Percentiles rank a stretch among this genome's conserved stretches.
Conservation (phyloP, 2,329 filamentous ascomycete species). For the Xylaria multiplex region DNA sequence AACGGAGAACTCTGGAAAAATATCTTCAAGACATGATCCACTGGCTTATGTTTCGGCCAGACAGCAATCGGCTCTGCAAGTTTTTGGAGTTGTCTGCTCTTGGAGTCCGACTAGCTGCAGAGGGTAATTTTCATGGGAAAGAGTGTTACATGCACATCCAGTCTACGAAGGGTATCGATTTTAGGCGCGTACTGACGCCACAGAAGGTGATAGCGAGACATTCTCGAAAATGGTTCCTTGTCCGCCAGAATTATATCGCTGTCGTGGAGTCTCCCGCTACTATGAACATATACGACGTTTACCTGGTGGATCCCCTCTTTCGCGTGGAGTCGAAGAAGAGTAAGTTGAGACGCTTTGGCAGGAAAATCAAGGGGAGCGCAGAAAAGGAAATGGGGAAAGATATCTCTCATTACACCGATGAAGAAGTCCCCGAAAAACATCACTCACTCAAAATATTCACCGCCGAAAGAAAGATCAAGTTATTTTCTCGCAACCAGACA, state of each 20-base stretch:
- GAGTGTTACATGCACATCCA: slow-evolving; percentile 94
- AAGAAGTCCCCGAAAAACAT: slow-evolving; percentile 60
- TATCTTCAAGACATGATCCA: slow-evolving; percentile 95
- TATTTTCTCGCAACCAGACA: slow-evolving; percentile 90
- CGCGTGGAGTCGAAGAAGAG: slow-evolving; percentile 78
- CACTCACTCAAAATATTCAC: slow-evolving; percentile 91
- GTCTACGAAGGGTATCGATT: slow-evolving; percentile 88
- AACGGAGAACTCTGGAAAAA: slow-evolving; percentile 84
- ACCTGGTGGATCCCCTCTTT: slow-evolving; percentile 93
- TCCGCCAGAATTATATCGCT: slow-evolving; percentile 97
- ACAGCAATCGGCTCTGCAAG: slow-evolving; percentile 94
- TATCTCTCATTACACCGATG: slow-evolving; percentile 48
- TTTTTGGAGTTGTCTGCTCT: slow-evolving; percentile 95
- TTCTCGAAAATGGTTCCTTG: slow-evolving; percentile 95
- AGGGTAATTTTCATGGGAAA: slow-evolving; percentile 97
- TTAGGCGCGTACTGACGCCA: slow-evolving; percentile 81
- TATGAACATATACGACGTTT: slow-evolving; percentile 98
- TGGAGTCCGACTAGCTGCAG: slow-evolving; percentile 90
- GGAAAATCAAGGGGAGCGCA: slow-evolving; percentile 73
- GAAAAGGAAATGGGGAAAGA: slow-evolving; percentile 52
- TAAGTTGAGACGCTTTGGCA: slow-evolving; percentile 61
- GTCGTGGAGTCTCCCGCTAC: slow-evolving; percentile 99
- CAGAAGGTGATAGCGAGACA: slow-evolving; percentile 83
- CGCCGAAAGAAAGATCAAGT: slow-evolving; percentile 88
- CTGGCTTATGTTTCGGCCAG: slow-evolving; percentile 95